These are phyloP conservation scores for Fomitopsis serialis DNA, from an alignment of 768 basidiomycete species.

Conservation along the genomic window DNA sequence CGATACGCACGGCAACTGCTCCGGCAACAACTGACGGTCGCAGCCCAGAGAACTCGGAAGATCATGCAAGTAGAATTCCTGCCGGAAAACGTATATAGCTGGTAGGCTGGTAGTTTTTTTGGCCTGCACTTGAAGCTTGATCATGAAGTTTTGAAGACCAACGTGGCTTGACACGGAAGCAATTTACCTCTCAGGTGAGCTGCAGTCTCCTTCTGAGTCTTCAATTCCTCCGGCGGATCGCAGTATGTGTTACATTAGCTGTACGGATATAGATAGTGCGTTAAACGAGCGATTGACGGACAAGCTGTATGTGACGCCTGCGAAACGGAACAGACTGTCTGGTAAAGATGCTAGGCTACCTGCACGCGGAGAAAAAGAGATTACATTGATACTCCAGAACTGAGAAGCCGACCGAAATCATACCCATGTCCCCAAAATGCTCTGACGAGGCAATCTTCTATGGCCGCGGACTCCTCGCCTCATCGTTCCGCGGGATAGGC, in stretches of 20 bases:
- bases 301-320: not conserved
- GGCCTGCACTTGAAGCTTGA: too few relatives aligned
- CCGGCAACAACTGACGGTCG: too few relatives aligned
- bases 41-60: too few relatives aligned
- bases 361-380: not conserved
- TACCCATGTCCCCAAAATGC: not conserved
- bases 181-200: too few relatives aligned
- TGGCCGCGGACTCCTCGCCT: not conserved
- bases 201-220: too few relatives aligned
- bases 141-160: too few relatives aligned
- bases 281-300: not conserved
- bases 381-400: not conserved
- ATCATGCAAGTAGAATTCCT: too few relatives aligned
- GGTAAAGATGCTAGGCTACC: not conserved
- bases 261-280: not conserved
- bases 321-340: not conserved
- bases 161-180: too few relatives aligned
- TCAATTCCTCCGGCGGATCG: too few relatives aligned
- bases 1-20: too few relatives aligned
- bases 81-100: too few relatives aligned
- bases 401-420: not conserved
- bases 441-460: not conserved
- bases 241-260: not conserved
- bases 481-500: constrained; percentile 13
- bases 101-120: too few relatives aligned